A percentile compares a stretch with the other conserved stretches of the same genome.
Evolutionary conservation across 768 basidiomycete genomes (phyloP).

Genomic region (Serendipita sp.): DNA sequence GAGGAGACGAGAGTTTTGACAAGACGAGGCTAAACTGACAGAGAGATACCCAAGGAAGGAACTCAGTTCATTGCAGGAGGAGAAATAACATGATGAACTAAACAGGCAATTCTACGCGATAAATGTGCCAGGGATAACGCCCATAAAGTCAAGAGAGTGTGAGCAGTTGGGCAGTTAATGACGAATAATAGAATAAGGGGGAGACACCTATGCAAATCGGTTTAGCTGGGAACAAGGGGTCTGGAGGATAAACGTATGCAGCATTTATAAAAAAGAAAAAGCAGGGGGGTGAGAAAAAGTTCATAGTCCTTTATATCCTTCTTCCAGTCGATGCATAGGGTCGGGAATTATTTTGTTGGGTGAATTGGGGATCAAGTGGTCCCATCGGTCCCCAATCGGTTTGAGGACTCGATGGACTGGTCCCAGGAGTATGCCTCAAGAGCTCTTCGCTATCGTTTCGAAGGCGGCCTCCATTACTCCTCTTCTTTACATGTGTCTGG

Average conservation of each 20-base stretch:
- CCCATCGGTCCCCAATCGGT: constrained; percentile 32
- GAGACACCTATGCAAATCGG: not conserved
- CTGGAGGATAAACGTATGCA: not conserved
- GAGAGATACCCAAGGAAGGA: too few relatives aligned
- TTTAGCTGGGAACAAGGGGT: not conserved
- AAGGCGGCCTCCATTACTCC: constrained; percentile 23
- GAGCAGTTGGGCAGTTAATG: too few relatives aligned
- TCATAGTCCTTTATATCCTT: not conserved
- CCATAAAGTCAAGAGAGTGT: too few relatives aligned
- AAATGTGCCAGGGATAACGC: not conserved
- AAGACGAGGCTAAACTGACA: too few relatives aligned
- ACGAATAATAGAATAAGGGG: too few relatives aligned
- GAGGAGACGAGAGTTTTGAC: not conserved
- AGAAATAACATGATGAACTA: not conserved
- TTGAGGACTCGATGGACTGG: not conserved
- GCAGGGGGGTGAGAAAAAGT: not conserved
- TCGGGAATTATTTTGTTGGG: not conserved
- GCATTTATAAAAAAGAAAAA: not conserved
- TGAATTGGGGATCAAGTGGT: constrained; percentile 22
- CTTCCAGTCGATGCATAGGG: not conserved
- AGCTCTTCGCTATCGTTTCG: constrained; percentile 17
- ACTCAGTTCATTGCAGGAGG: not conserved
- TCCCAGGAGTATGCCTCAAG: not conserved
- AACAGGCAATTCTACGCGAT: not conserved
- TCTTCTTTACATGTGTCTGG: constrained; percentile 27